Percentiles rank a stretch among this genome's conserved stretches.
These are phyloP conservation scores for Botrytis galanthina DNA, from an alignment of 2,329 filamentous ascomycete genomes.

Conservation along the genomic window DNA sequence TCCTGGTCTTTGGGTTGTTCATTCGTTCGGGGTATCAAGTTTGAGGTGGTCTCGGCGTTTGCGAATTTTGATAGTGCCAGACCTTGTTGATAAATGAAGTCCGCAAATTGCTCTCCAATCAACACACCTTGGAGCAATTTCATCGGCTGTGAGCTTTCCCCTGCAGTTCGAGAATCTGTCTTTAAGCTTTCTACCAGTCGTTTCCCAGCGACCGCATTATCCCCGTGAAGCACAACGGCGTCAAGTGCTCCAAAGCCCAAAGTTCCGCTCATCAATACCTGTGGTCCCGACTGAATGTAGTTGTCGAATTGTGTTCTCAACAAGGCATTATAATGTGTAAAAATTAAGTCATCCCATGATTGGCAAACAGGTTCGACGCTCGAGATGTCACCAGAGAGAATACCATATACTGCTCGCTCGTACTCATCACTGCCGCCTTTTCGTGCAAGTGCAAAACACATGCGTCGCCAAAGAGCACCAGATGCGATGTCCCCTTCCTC, in stretches of 20 bases:
- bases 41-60: conserved; percentile 45
- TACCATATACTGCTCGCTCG: conserved; percentile 84
- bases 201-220: conserved; percentile 51
- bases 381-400: conserved; percentile 80
- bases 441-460: conserved; percentile 70
- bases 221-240: conserved; percentile 60
- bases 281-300: conserved; percentile 58
- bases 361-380: conserved; percentile 75
- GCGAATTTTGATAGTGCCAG: conserved; percentile 49
- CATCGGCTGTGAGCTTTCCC: conserved; percentile 62
- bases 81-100: conserved; percentile 60
- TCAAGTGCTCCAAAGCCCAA: conserved; percentile 63
- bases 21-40: conserved; percentile 44
- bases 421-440: conserved; percentile 70
- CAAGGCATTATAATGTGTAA: conserved; percentile 83
- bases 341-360: conserved; percentile 83
- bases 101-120: conserved; percentile 60
- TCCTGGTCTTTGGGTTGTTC: conserved; percentile 40
- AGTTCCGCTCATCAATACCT: conserved; percentile 52
- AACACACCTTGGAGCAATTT: conserved; percentile 77
- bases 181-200: conserved; percentile 62
- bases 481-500: conserved; percentile 48
- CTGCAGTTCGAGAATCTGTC: conserved; percentile 51
- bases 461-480: conserved; percentile 70
- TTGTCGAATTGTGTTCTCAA: conserved; percentile 76